phyloP scores from a whole-genome alignment of 2,329 filamentous ascomycete genomes.

The Colletotrichum abscissum region DNA sequence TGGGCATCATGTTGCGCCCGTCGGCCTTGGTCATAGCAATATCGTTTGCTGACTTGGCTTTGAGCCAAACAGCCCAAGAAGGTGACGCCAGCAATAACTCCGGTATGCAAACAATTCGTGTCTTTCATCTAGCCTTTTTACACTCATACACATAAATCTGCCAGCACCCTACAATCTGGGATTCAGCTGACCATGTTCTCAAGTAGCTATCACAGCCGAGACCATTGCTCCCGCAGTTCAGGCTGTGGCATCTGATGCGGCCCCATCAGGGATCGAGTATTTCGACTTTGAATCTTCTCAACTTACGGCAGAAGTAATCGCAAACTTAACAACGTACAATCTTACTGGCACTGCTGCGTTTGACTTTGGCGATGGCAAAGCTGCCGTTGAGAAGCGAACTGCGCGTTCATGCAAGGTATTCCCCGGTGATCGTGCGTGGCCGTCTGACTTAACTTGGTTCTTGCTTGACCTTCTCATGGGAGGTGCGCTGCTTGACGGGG shows the following conservation, averaged over 20 bases:
- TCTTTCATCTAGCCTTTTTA: neutral
- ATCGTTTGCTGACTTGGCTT: neutral
- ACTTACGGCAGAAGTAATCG: neutral
- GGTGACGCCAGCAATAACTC: neutral
- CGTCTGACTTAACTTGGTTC: slow-evolving; percentile 6
- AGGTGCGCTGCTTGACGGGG: slow-evolving; percentile 17
- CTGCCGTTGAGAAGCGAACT: neutral
- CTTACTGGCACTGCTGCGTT: neutral
- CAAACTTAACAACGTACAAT: slow-evolving; percentile 1
- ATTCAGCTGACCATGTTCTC: neutral
- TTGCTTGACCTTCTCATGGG: slow-evolving; percentile 15
- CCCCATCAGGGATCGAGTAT: slow-evolving; percentile 6
- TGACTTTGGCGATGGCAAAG: slow-evolving; percentile 1
- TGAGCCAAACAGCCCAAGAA: neutral
- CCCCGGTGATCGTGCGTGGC: slow-evolving; percentile 27
- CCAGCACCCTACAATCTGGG: neutral
- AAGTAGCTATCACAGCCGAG: neutral
- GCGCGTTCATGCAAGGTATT: slow-evolving; percentile 27
- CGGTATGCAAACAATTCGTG: neutral
- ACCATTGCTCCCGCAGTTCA: neutral
- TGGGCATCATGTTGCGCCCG: neutral
- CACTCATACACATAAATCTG: neutral
- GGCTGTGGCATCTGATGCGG: neutral
- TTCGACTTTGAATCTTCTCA: slow-evolving; percentile 10
- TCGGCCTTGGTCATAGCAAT: neutral